Percentiles rank a stretch among this genome's conserved stretches.
phyloP scores from a whole-genome alignment of 768 basidiomycete genomes.

The Russula olivacea region DNA sequence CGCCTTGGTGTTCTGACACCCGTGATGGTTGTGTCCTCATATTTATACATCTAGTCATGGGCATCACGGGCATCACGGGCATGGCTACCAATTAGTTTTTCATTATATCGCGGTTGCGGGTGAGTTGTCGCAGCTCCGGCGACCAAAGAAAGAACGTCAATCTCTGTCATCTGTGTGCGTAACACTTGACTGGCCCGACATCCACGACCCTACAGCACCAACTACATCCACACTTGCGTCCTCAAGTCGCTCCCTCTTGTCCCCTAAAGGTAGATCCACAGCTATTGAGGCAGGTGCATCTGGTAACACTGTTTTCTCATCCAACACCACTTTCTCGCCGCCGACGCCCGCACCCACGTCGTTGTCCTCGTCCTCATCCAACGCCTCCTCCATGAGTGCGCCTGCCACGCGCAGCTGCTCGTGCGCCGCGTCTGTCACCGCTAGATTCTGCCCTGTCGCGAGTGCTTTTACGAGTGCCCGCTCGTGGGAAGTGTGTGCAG shows the following conservation, averaged over 20 bases:
- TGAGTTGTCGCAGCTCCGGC: background rate
- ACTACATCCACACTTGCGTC: background rate
- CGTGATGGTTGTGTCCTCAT: background rate
- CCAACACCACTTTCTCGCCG: constrained; percentile 3
- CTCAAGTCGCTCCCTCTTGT: constrained; percentile 1
- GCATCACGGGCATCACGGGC: background rate
- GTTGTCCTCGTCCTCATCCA: background rate
- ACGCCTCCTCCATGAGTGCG: constrained; percentile 12
- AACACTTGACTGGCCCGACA: constrained; percentile 15
- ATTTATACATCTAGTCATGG: constrained; percentile 1
- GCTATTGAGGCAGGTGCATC: background rate
- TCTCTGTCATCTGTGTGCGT: background rate
- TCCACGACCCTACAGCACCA: constrained; percentile 9
- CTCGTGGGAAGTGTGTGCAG: constrained; percentile 55
- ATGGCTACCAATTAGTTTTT: background rate
- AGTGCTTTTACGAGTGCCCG: constrained; percentile 74
- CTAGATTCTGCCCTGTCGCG: constrained; percentile 72
- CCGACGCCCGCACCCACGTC: background rate
- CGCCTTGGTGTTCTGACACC: background rate
- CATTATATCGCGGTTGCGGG: background rate
- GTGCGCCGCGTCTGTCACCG: constrained; percentile 33
- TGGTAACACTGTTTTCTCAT: constrained; percentile 8
- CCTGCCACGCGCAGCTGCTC: constrained; percentile 9
- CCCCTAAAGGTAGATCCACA: constrained; percentile 1
- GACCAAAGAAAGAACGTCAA: background rate